Conservation (phyloP, 1,284 basidiomycete species). For the Trichosporon ovoides region DNA sequence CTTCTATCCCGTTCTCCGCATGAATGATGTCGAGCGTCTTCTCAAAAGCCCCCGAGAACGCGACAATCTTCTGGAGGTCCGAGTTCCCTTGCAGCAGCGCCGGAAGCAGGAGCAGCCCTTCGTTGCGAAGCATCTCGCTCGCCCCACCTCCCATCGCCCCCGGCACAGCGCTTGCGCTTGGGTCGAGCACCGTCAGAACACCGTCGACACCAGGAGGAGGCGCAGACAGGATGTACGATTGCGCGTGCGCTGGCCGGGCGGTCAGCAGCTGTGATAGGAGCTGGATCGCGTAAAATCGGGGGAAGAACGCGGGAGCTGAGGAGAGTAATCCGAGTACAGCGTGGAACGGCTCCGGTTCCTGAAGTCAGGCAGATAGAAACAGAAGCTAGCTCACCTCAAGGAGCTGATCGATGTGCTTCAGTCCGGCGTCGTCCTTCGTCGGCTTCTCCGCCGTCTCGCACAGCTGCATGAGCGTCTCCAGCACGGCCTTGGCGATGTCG, state of each 20-base stretch:
- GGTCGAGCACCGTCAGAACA: conserved; percentile 42
- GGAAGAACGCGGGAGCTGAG: conserved; percentile 62
- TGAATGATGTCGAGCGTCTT: conserved; percentile 84
- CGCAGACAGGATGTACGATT: conserved; percentile 70
- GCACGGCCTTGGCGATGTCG: conserved; percentile 80
- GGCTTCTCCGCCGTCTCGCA: conserved; percentile 48
- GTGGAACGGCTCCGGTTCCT: conserved; percentile 62
- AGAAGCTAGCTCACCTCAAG: conserved; percentile 29
- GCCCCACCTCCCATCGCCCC: conserved; percentile 40
- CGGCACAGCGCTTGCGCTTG: conserved; percentile 24
- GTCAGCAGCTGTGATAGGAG: conserved; percentile 72
- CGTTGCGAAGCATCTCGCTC: conserved; percentile 51
- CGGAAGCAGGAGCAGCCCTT: conserved; percentile 77
- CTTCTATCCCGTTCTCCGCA: conserved; percentile 85
- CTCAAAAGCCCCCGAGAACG: conserved; percentile 96
- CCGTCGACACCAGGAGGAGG: conserved; percentile 45
- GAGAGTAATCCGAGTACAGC: conserved; percentile 71
- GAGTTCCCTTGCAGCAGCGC: conserved; percentile 76
- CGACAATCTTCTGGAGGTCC: conserved; percentile 94
- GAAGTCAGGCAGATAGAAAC: background rate
- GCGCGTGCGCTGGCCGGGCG: conserved; percentile 72
- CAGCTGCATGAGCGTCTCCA: conserved; percentile 69
- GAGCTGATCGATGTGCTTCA: conserved; percentile 49
- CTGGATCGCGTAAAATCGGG: conserved; percentile 79
- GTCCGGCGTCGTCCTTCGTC: conserved; percentile 50